A percentile compares a stretch with the other conserved stretches of the same genome.
These are phyloP conservation scores for Macadamia tetraphylla DNA, from an alignment of 164 flowering plant genomes.

Conservation along the genomic window DNA sequence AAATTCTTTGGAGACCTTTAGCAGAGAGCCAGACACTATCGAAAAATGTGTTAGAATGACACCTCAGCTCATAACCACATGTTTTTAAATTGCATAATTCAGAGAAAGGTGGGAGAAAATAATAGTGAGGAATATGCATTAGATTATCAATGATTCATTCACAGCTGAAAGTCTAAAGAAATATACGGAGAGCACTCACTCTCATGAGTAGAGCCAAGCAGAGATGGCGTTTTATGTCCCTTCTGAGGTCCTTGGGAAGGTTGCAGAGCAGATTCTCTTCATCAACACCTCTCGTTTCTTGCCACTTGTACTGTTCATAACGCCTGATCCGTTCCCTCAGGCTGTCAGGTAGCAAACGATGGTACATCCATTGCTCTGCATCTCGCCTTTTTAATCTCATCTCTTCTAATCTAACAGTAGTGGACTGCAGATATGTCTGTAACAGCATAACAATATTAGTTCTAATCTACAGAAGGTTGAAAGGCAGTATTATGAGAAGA, in stretches of 20 bases:
- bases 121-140: too few relatives aligned
- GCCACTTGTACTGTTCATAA: constrained; percentile 65
- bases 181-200: constrained; percentile 23
- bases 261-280: constrained; percentile 44
- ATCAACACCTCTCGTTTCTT: constrained; percentile 60
- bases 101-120: too few relatives aligned
- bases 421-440: constrained; percentile 62
- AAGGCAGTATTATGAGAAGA: too few relatives aligned
- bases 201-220: constrained; percentile 47
- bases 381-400: constrained; percentile 61
- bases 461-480: background rate
- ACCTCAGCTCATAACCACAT: too few relatives aligned
- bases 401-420: constrained; percentile 55
- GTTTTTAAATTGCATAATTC: too few relatives aligned
- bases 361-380: constrained; percentile 73
- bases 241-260: constrained; percentile 60
- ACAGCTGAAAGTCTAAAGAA: too few relatives aligned
- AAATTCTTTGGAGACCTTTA: too few relatives aligned
- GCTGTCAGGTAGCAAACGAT: constrained; percentile 51
- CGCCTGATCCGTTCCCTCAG: constrained; percentile 48
- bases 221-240: constrained; percentile 62
- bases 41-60: too few relatives aligned
- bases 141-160: too few relatives aligned
- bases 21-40: too few relatives aligned
- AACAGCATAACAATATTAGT: constrained; percentile 5